Conservation (phyloP, 2,329 filamentous ascomycete species). For the Botrytis fragariae region DNA sequence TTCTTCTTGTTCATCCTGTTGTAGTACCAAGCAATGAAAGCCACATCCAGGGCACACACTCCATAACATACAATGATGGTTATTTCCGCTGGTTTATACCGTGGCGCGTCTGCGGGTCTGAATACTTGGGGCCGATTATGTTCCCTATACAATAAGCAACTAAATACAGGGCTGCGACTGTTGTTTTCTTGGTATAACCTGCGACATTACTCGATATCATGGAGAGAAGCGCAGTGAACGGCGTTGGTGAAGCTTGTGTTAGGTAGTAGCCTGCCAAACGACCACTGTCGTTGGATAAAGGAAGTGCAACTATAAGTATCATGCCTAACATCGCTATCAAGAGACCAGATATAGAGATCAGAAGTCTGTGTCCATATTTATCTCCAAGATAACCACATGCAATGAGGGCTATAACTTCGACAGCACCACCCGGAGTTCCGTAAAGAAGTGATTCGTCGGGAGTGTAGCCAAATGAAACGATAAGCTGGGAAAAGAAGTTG, state of each 20-base stretch:
- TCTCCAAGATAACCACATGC: slow-evolving; percentile 34
- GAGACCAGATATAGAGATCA: slow-evolving; percentile 39
- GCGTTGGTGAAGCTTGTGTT: slow-evolving; percentile 58
- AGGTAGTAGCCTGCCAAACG: slow-evolving; percentile 43
- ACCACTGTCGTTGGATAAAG: slow-evolving; percentile 39
- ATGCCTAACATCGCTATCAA: slow-evolving; percentile 39
- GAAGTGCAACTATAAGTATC: slow-evolving; percentile 41
- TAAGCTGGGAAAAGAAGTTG: slow-evolving; percentile 59
- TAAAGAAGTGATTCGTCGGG: slow-evolving; percentile 36
- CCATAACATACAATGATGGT: slow-evolving; percentile 45
- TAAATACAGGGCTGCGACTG: slow-evolving; percentile 45
- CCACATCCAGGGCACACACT: slow-evolving; percentile 28
- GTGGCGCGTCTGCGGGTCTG: slow-evolving; percentile 47
- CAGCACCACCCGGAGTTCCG: slow-evolving; percentile 35
- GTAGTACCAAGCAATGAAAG: slow-evolving; percentile 34
- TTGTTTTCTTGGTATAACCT: slow-evolving; percentile 51
- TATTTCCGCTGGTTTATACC: slow-evolving; percentile 41
- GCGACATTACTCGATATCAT: slow-evolving; percentile 46
- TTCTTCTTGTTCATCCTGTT: slow-evolving; percentile 33
- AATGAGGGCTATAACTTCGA: slow-evolving; percentile 35
- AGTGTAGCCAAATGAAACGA: slow-evolving; percentile 46
- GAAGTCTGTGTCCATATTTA: slow-evolving; percentile 33
- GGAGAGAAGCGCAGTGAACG: slow-evolving; percentile 38
- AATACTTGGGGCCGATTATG: slow-evolving; percentile 47
- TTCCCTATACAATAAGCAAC: slow-evolving; percentile 54